These are phyloP conservation scores for Cutaneotrichosporon spelunceum DNA, from an alignment of 1,284 basidiomycete species.

Conservation along the genomic window DNA sequence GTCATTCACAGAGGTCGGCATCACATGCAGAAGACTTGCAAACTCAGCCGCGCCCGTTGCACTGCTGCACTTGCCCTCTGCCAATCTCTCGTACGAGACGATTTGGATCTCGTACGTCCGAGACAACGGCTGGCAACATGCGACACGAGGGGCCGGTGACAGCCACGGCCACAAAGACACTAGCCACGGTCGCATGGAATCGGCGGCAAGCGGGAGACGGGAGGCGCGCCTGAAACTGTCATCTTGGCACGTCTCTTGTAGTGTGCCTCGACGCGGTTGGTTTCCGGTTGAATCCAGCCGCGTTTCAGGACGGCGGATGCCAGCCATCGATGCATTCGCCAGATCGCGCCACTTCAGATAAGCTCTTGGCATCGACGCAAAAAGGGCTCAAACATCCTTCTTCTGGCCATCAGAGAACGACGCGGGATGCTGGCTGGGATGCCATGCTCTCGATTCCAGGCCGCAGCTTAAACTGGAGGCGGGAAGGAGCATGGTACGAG, in stretches of 20 bases:
- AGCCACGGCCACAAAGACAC: no score
- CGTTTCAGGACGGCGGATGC: background rate
- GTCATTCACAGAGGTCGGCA: no score
- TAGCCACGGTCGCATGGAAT: no score
- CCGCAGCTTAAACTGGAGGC: background rate
- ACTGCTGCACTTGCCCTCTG: no score
- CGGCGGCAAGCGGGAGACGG: background rate
- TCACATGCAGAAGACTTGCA: no score
- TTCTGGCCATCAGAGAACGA: background rate
- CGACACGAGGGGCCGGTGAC: background rate
- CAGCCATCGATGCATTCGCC: background rate
- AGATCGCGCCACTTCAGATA: background rate
- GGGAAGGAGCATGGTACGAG: background rate
- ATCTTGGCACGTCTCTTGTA: no score
- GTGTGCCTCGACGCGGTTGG: background rate
- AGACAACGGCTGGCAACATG: no score
- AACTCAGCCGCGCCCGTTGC: no score
- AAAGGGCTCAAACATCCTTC: background rate
- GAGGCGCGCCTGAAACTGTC: background rate
- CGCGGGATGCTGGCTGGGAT: background rate
- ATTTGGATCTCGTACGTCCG: no score
- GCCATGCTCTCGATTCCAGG: no score
- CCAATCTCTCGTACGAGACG: no score
- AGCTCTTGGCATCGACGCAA: background rate
- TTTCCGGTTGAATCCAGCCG: background rate